Percentiles rank a stretch among this genome's conserved stretches.
Conservation (phyloP, 345 rosid species). For the Populus pruinosa region DNA sequence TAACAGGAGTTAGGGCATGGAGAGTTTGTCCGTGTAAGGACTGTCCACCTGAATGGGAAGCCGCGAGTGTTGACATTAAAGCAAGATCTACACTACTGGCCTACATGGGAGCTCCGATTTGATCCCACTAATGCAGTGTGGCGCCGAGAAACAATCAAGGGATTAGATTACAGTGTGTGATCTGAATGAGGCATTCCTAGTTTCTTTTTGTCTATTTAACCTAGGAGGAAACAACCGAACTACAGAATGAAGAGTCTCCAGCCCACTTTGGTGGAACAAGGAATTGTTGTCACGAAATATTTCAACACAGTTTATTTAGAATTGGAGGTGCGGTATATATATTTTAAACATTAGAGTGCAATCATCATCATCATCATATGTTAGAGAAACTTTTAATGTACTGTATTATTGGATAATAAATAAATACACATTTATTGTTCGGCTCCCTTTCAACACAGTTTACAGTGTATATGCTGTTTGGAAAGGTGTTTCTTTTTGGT, state of each 20-base stretch:
- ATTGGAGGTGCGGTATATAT: no score
- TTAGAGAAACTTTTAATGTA: no score
- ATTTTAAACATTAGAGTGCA: no score
- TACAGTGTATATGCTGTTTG: no score
- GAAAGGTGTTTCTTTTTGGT: no score
- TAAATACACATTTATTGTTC: no score
- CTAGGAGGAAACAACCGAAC: not conserved
- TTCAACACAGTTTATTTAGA: no score
- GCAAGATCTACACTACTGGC: slow-evolving; percentile 97
- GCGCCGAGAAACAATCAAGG: slow-evolving; percentile 59
- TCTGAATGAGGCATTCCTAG: not conserved
- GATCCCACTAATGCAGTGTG: slow-evolving; percentile 72
- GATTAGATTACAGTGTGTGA: slow-evolving; percentile 27
- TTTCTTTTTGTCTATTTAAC: not conserved
- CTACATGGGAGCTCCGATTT: slow-evolving; percentile 85
- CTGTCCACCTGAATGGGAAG: slow-evolving; percentile 81
- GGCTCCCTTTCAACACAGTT: no score
- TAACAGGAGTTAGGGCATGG: slow-evolving; percentile 74
- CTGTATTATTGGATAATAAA: no score
- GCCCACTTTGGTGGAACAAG: no score
- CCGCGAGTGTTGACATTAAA: slow-evolving; percentile 84
- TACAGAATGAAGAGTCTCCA: not conserved
- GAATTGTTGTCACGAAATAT: no score
- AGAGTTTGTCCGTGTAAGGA: slow-evolving; percentile 80
- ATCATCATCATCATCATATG: no score